Percentiles rank a stretch among this genome's conserved stretches.
Conservation (phyloP, 164 flowering plant genomes). For the Tetrastigma voinierianum region DNA sequence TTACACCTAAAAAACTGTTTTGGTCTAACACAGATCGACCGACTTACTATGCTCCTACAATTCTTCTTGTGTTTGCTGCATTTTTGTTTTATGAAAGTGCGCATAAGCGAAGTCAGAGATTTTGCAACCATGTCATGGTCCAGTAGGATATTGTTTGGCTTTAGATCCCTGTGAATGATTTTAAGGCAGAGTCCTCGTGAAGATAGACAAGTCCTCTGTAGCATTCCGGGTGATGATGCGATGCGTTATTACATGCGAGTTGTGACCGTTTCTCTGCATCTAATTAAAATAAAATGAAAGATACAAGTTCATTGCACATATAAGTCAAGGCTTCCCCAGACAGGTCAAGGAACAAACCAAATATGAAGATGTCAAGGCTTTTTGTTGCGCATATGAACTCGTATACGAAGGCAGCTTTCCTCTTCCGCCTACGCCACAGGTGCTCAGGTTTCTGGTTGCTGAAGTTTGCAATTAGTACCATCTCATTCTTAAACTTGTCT, state of each 20-base stretch:
- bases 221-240: constrained; percentile 25
- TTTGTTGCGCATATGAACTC: constrained; percentile 8
- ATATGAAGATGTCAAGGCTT: constrained; percentile 18
- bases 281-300: no score
- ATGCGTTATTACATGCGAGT: constrained; percentile 29
- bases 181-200: constrained; percentile 22
- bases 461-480: no score
- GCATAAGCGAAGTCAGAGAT: constrained; percentile 32
- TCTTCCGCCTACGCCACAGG: constrained; percentile 22
- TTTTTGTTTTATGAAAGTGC: constrained; percentile 17
- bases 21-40: no score
- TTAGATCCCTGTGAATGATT: no score
- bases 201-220: constrained; percentile 35
- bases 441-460: neutral
- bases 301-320: no score
- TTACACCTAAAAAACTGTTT: no score
- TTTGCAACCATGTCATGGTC: constrained; percentile 28
- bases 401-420: constrained; percentile 20
- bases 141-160: constrained; percentile 29
- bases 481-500: no score
- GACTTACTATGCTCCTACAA: constrained; percentile 37
- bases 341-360: constrained; percentile 14
- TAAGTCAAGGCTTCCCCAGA: no score
- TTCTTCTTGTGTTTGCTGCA: constrained; percentile 22
- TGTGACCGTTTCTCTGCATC: no score